Base-by-base conservation (phyloP, 495 filamentous ascomycete genomes). In the Lasiosphaeris hirsuta region DNA sequence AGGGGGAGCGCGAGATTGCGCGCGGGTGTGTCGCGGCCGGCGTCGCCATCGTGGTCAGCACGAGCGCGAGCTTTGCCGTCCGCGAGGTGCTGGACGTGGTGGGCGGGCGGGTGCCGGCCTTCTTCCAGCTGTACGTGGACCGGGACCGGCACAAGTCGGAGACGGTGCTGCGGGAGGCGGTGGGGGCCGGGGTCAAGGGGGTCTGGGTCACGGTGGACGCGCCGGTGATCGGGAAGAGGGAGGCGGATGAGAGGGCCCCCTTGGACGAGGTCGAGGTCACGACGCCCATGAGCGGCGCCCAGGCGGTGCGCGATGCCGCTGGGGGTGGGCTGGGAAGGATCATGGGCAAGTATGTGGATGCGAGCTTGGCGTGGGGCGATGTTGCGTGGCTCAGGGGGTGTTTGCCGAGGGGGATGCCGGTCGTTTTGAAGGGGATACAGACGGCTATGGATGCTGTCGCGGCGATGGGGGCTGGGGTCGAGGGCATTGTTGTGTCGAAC, bases 101-200 rank as follows among this genome's bases (percentile, higher is more conserved):
- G 2, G 69, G 71, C 30, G 40, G 48, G 5, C 48, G 62, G 3
- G 69, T 71, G 36, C 72, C 38, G 59, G 15, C 56, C 3, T 91
- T 91, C 75, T 86, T 92, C 63, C 90, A 94, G 62, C 72, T 96
- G 38, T 96, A 96, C 63, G 89, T 94, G 51, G 86, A 93, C 69
- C 84, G 83, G 41, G 78, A 90, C 57, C 80, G 89, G 1, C 51
- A 72, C 42, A 89, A 89, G 59, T 85, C 86, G n/a, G 87, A 84
- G 46, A 74, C 69, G 0, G 73, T 94, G 10, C 72, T 95, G 0
- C 73, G 72, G 1, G 72, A 80, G 46, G 84, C 84, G 37, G 74
- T 70, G 23, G 73, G 76, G 13, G 73, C 82, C 1, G 86, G 85
- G 46, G 80, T 90, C 35, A 84, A 84, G 58, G 87, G 79, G 0